Percentiles rank a stretch among this genome's conserved stretches.
phyloP scores from a whole-genome alignment of 148 eudicot genomes.

The Rheum nobile region DNA sequence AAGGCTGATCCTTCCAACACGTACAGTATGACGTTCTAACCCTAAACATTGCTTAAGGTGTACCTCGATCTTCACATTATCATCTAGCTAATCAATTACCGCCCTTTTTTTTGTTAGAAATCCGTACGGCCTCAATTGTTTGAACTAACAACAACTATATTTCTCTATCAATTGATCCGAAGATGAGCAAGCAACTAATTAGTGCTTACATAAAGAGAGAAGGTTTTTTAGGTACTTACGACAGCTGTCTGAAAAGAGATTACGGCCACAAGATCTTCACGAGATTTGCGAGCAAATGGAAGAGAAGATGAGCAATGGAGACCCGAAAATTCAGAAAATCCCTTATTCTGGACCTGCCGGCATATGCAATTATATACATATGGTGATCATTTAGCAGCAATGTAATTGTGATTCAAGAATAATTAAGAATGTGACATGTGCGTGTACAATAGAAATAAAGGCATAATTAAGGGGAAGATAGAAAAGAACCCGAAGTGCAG shows the following conservation, averaged over 20 bases:
- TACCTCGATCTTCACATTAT: too few relatives aligned
- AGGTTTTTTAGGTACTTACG: constrained; percentile 25
- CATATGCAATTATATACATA: neutral
- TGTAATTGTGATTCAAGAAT: neutral
- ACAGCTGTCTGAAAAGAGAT: constrained; percentile 68
- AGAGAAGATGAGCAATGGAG: constrained; percentile 45
- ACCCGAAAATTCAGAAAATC: constrained; percentile 71
- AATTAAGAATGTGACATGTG: neutral
- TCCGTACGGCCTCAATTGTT: neutral
- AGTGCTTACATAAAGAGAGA: neutral
- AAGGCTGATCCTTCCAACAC: too few relatives aligned
- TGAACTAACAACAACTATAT: neutral
- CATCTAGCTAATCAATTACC: too few relatives aligned
- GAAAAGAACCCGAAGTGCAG: constrained; percentile 44
- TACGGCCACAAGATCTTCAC: constrained; percentile 44
- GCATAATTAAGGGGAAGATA: neutral
- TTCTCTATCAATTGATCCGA: too few relatives aligned
- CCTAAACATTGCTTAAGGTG: too few relatives aligned
- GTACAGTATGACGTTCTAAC: too few relatives aligned
- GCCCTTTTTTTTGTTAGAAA: too few relatives aligned
- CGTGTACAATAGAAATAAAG: neutral
- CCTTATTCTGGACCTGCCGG: constrained; percentile 57
- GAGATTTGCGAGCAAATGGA: constrained; percentile 42
- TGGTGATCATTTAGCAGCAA: neutral
- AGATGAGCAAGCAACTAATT: neutral